Evolutionary conservation across 2,329 filamentous ascomycete species (phyloP).

Genomic region (Aspergillus hortae): DNA sequence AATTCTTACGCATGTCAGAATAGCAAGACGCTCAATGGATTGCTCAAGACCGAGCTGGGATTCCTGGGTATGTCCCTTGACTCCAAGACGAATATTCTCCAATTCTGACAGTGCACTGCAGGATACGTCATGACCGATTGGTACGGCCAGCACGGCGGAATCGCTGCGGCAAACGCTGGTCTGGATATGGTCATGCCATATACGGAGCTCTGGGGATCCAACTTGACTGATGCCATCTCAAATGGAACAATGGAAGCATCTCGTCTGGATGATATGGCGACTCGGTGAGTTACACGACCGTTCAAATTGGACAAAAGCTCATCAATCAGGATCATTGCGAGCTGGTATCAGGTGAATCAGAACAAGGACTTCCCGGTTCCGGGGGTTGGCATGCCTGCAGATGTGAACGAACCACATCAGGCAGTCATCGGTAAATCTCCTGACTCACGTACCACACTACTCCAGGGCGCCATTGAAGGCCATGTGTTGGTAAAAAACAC

Average conservation of each 20-base stretch:
- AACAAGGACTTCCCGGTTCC: constrained; percentile 15
- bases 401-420: constrained; percentile 13
- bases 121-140: constrained; percentile 79
- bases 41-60: constrained; percentile 74
- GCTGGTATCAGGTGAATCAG: constrained; percentile 41
- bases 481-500: constrained; percentile 55
- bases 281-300: constrained; percentile 18
- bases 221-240: constrained; percentile 54
- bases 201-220: constrained; percentile 16
- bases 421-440: constrained; percentile 47
- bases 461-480: constrained; percentile 54
- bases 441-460: constrained; percentile 27
- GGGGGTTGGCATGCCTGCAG: constrained; percentile 21
- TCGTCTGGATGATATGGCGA: constrained; percentile 60
- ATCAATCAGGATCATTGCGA: constrained; percentile 36
- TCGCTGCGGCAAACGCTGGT: constrained; percentile 21
- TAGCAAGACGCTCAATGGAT: constrained; percentile 68
- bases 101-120: constrained; percentile 28
- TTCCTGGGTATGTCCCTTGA: constrained; percentile 48
- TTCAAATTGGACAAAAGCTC: not conserved
- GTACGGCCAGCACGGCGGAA: constrained; percentile 64
- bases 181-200: constrained; percentile 25
- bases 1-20: constrained; percentile 79
- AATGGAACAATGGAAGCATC: constrained; percentile 57
- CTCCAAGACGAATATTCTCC: not conserved